These are phyloP conservation scores for Phytophthora sansomeana DNA, from an alignment of 352 stramenopile genomes.

Conservation along the genomic window DNA sequence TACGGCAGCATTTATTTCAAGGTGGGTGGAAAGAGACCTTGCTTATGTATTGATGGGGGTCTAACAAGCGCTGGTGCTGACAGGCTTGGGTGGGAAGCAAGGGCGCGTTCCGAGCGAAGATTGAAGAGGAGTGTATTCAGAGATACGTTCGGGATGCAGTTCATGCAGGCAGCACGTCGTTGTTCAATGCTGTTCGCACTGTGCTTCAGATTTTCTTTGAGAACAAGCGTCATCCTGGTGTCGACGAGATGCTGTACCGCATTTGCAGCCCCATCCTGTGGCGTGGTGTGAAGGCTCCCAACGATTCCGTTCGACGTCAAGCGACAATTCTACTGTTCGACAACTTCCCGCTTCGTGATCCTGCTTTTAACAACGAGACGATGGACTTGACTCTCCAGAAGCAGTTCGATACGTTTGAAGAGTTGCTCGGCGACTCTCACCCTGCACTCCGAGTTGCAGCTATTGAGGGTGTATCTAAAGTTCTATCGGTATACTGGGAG, in stretches of 20 bases:
- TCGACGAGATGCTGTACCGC: slow-evolving; percentile 88
- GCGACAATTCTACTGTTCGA: slow-evolving; percentile 85
- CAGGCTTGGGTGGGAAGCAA: slow-evolving; percentile 75
- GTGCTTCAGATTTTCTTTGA: slow-evolving; percentile 89
- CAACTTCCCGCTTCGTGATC: slow-evolving; percentile 84
- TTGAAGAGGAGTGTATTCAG: slow-evolving; percentile 89
- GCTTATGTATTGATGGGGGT: no score
- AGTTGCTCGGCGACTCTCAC: slow-evolving; percentile 76
- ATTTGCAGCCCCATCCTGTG: slow-evolving; percentile 88
- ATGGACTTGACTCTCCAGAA: slow-evolving; percentile 82
- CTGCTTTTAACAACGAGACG: slow-evolving; percentile 76
- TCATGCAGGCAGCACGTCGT: slow-evolving; percentile 67
- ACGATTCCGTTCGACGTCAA: slow-evolving; percentile 86
- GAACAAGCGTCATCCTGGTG: slow-evolving; percentile 81
- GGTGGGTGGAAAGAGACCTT: no score
- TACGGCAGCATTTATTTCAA: slow-evolving; percentile 88
- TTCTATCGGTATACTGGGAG: slow-evolving; percentile 89
- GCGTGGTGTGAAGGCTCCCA: slow-evolving; percentile 83
- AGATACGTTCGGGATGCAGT: slow-evolving; percentile 79
- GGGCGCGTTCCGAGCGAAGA: slow-evolving; percentile 59
- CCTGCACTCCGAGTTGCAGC: slow-evolving; percentile 79
- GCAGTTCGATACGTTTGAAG: slow-evolving; percentile 87
- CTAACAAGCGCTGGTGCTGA: no score
- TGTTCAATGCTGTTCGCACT: slow-evolving; percentile 72
- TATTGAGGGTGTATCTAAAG: slow-evolving; percentile 84